A percentile compares a stretch with the other conserved stretches of the same genome.
These are phyloP conservation scores for Rhododendron henanense DNA, from an alignment of 148 eudicot species.

Conservation along the genomic window DNA sequence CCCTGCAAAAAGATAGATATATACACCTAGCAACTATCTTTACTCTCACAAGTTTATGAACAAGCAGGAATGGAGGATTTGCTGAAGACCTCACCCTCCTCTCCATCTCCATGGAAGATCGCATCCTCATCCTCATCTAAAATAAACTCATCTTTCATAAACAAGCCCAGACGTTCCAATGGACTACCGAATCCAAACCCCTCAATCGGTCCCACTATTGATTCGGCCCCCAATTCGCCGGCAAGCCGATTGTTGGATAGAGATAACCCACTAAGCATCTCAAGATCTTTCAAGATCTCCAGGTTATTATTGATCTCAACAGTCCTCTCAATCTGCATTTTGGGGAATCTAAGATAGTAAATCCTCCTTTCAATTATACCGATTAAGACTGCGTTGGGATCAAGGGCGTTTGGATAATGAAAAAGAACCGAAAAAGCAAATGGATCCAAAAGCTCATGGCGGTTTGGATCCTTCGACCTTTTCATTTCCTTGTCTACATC, in stretches of 20 bases:
- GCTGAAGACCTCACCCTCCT: slow-evolving; percentile 49
- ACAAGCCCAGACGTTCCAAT: slow-evolving; percentile 61
- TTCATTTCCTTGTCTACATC: neutral
- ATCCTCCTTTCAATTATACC: neutral
- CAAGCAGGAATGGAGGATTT: neutral
- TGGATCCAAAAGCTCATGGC: neutral
- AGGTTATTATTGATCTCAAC: slow-evolving; percentile 52
- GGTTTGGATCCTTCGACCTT: neutral
- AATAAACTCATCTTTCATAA: slow-evolving; percentile 47
- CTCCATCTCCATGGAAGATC: slow-evolving; percentile 23
- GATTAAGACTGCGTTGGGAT: neutral
- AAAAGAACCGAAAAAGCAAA: neutral
- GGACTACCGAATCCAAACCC: slow-evolving; percentile 28
- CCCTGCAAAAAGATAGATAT: neutral
- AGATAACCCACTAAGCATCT: slow-evolving; percentile 32
- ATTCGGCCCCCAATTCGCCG: slow-evolving; percentile 8
- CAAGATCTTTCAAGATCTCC: slow-evolving; percentile 48
- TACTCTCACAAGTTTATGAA: neutral
- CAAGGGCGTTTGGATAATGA: neutral
- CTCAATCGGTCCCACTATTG: slow-evolving; percentile 8
- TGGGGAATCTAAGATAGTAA: neutral
- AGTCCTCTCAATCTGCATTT: slow-evolving; percentile 68
- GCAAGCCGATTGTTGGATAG: slow-evolving; percentile 8
- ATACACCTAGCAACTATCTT: neutral
- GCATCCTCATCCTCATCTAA: slow-evolving; percentile 38